phyloP scores from a whole-genome alignment of 768 basidiomycete genomes.

The Termitomyces sp. region DNA sequence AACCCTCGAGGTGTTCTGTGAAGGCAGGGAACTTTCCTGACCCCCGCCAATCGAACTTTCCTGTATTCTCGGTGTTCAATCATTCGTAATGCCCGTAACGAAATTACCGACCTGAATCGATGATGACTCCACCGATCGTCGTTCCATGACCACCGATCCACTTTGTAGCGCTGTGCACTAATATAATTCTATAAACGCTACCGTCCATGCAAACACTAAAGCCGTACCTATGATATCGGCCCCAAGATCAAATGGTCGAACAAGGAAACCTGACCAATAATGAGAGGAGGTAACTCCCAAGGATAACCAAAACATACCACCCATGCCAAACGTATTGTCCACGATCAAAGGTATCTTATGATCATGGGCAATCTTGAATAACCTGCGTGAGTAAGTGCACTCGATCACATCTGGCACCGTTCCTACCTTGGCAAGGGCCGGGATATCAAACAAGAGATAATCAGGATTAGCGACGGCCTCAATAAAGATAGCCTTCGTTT shows the following conservation, averaged over 20 bases:
- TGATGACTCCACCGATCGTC: slow-evolving; percentile 71
- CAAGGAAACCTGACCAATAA: slow-evolving; percentile 45
- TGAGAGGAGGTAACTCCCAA: slow-evolving; percentile 11
- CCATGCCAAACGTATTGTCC: slow-evolving; percentile 78
- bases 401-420: background rate
- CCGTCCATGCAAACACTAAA: too few species aligned
- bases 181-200: background rate
- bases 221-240: slow-evolving; percentile 65
- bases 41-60: slow-evolving; percentile 70
- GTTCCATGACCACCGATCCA: slow-evolving; percentile 86
- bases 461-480: slow-evolving; percentile 83
- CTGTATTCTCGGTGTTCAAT: slow-evolving; percentile 13
- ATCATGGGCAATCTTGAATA: slow-evolving; percentile 59
- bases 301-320: slow-evolving; percentile 31
- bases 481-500: slow-evolving; percentile 73
- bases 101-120: slow-evolving; percentile 53
- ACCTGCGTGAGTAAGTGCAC: background rate
- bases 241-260: slow-evolving; percentile 67
- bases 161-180: slow-evolving; percentile 76
- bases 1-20: slow-evolving; percentile 71
- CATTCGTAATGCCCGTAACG: slow-evolving; percentile 3
- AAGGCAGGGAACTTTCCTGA: slow-evolving; percentile 73
- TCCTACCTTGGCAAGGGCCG: slow-evolving; percentile 61
- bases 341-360: slow-evolving; percentile 75
- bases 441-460: slow-evolving; percentile 62